These are phyloP conservation scores for Xeromyces bisporus DNA, from an alignment of 495 filamentous ascomycete genomes.

Conservation along the genomic window DNA sequence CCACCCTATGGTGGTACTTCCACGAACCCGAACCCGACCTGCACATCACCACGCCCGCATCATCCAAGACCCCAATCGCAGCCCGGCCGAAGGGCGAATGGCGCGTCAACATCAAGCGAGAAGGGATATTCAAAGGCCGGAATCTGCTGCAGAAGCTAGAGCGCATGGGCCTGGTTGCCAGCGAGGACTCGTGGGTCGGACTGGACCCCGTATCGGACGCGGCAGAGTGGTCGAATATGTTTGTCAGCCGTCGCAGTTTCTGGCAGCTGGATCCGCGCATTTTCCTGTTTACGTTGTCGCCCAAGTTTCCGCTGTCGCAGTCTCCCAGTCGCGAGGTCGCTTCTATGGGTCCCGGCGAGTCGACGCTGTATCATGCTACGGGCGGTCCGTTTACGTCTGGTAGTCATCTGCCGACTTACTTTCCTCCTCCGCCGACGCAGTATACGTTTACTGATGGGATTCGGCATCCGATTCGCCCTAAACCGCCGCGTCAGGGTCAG, in stretches of 20 bases:
- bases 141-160: constrained; percentile 80
- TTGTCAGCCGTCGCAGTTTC: constrained; percentile 61
- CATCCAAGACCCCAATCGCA: constrained; percentile 41
- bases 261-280: constrained; percentile 83
- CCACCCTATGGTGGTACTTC: constrained; percentile 93
- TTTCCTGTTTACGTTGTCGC: constrained; percentile 75
- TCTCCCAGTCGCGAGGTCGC: constrained; percentile 38
- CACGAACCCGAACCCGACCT: constrained; percentile 39
- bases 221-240: constrained; percentile 64
- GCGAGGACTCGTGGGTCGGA: constrained; percentile 60
- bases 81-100: constrained; percentile 76
- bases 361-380: constrained; percentile 13
- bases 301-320: constrained; percentile 33
- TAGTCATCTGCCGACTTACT: constrained; percentile 80
- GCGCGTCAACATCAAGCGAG: constrained; percentile 67
- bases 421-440: constrained; percentile 63
- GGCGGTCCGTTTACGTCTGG: constrained; percentile 53
- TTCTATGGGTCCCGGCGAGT: constrained; percentile 8
- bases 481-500: constrained; percentile 75
- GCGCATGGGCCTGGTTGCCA: constrained; percentile 74
- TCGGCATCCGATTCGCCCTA: constrained; percentile 76
- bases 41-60: constrained; percentile 42
- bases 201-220: constrained; percentile 32
- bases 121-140: constrained; percentile 69
- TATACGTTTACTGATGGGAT: constrained; percentile 64